Evolutionary conservation across 352 stramenopile genomes (phyloP).

Genomic region (Globisporangium acanthophoron): DNA sequence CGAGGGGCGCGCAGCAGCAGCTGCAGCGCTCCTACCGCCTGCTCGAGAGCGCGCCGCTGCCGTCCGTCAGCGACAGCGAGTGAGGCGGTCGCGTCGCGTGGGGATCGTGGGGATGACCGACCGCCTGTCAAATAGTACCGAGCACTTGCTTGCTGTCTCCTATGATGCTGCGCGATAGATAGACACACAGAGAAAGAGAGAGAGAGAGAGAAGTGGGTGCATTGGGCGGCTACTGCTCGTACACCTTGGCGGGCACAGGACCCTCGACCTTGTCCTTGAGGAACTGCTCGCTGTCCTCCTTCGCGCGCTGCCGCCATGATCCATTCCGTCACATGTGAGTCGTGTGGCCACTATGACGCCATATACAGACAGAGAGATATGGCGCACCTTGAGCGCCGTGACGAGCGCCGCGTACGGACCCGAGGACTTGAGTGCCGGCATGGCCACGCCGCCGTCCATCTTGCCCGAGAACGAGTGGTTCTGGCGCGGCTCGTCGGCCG

Average conservation of each 20-base stretch:
- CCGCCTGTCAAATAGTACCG: not conserved
- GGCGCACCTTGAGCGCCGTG: slow-evolving; percentile 61
- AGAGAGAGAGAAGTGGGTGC: too few relatives aligned
- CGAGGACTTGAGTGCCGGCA: slow-evolving; percentile 59
- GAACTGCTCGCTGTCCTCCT: slow-evolving; percentile 75
- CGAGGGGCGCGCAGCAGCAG: slow-evolving; percentile 29
- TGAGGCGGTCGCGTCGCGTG: not conserved
- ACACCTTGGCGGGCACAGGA: slow-evolving; percentile 58
- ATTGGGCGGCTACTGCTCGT: slow-evolving; percentile 35
- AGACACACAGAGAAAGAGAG: too few relatives aligned
- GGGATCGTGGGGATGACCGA: not conserved
- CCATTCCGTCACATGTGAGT: not conserved
- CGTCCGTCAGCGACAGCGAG: slow-evolving; percentile 28
- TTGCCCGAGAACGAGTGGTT: slow-evolving; percentile 68
- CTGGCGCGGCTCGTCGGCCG: slow-evolving; percentile 28
- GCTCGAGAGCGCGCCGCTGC: slow-evolving; percentile 60
- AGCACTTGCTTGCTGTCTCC: not conserved
- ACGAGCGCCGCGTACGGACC: slow-evolving; percentile 69
- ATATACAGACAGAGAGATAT: not conserved
- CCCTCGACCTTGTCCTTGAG: slow-evolving; percentile 80
- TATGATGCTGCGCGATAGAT: not conserved
- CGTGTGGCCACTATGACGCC: not conserved
- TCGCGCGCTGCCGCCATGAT: slow-evolving; percentile 38
- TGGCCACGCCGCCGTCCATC: slow-evolving; percentile 56
- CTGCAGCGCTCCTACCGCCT: slow-evolving; percentile 33